These are phyloP conservation scores for Oryza punctata DNA, from an alignment of 176 grass and related monocot genomes.

Conservation along the genomic window DNA sequence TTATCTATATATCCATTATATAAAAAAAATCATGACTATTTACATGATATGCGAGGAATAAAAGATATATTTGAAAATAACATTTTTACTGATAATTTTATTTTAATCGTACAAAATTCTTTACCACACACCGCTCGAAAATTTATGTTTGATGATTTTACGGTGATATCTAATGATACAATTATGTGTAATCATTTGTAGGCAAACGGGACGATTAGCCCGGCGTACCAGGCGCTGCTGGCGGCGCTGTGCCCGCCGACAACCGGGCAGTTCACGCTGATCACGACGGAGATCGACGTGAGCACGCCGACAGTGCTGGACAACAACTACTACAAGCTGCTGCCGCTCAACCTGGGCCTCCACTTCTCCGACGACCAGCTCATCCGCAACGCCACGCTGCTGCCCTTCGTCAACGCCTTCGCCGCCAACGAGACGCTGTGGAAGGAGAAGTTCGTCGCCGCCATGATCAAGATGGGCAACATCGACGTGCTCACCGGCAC, in stretches of 20 bases:
- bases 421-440: constrained; percentile 44
- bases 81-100: too few species aligned
- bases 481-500: constrained; percentile 35
- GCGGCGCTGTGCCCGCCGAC: constrained; percentile 55
- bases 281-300: constrained; percentile 55
- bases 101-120: too few species aligned
- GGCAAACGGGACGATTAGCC: constrained; percentile 39
- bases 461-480: constrained; percentile 66
- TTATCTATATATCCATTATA: too few species aligned
- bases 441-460: constrained; percentile 42
- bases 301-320: constrained; percentile 63
- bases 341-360: constrained; percentile 55
- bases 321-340: constrained; percentile 73
- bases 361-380: constrained; percentile 64
- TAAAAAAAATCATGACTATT: too few species aligned
- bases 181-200: neutral
- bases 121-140: too few species aligned
- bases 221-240: constrained; percentile 62
- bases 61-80: too few species aligned
- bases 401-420: neutral
- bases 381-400: constrained; percentile 39
- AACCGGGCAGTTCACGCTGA: neutral
- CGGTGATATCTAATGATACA: too few species aligned
- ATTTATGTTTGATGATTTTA: too few species aligned
- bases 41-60: too few species aligned